Evolutionary conservation across 2,329 filamentous ascomycete species (phyloP).

Genomic region (Fusarium sp.): DNA sequence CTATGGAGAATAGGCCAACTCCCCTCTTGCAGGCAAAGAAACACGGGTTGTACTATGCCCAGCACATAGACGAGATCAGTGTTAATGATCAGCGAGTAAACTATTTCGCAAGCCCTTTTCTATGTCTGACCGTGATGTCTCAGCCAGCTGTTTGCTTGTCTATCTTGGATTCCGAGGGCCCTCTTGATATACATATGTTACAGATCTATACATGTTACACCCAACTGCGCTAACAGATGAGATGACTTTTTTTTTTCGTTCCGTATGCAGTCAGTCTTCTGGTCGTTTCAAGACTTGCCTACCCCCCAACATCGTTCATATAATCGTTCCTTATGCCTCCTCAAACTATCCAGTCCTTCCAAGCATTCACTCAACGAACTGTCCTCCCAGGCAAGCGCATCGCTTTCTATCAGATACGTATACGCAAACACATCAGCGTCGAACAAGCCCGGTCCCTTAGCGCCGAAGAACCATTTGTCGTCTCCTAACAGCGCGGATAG

Average conservation of each 20-base stretch:
- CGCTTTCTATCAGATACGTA: conserved; percentile 82
- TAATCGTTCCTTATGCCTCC: conserved; percentile 60
- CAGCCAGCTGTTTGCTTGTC: conserved; percentile 1
- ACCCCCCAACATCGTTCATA: conserved; percentile 52
- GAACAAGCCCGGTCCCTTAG: conserved; percentile 76
- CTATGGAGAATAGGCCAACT: conserved; percentile 19
- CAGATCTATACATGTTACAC: conserved; percentile 21
- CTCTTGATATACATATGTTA: conserved; percentile 32
- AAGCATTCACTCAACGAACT: conserved; percentile 72
- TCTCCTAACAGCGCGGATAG: conserved; percentile 61
- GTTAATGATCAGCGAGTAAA: conserved; percentile 14
- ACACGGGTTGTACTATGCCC: conserved; percentile 14
- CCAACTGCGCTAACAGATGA: not conserved
- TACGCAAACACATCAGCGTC: conserved; percentile 94
- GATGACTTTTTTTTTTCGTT: not conserved
- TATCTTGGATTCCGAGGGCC: conserved; percentile 8
- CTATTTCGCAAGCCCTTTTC: not conserved
- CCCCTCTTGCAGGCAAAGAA: conserved; percentile 25
- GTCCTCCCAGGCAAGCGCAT: conserved; percentile 74
- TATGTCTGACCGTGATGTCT: not conserved
- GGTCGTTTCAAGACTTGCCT: conserved; percentile 10
- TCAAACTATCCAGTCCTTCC: conserved; percentile 71
- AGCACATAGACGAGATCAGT: conserved; percentile 40
- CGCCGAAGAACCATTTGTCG: conserved; percentile 65
- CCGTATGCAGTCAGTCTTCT: not conserved